Evolutionary conservation across 768 basidiomycete genomes (phyloP), one percentile per base, ranked within the genome.

Genomic region (Rhizopogon vinicolor): DNA sequence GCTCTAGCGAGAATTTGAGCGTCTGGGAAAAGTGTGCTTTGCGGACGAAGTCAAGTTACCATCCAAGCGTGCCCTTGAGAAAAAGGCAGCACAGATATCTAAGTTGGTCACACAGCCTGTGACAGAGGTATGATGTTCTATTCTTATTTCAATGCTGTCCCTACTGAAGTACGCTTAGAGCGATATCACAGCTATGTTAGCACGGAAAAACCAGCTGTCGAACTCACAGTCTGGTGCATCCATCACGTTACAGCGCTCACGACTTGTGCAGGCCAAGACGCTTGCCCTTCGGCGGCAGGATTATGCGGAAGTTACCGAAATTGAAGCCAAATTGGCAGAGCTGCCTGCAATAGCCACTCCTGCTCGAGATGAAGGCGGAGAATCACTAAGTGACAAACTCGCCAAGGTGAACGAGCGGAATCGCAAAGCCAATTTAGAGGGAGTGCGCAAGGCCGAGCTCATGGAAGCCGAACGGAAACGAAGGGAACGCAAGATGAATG

Each of bases 341-440:
- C 72, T 89, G 16, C 67, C 67, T 9, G 54, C 44, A 13, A 45
- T 58, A n/a, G 62, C 62, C 41, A 44, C 7, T n/a, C 18, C 41
- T 9, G 60, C 51, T 43, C 56, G 46, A 63, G 62, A 63, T 43
- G 68, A 66, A 46, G 66, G 67, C 3, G 66, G 65, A 18, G 68
- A 67, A 57, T 70, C 70, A 6, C 64, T 68, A 6, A 68, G 64
- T 9, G 63, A 90, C 59, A 71, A 82, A 64, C 77, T 96, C 25
- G 83, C 89, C 14, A 83, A 75, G 65, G 85, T 98, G 52, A 98
- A 96, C 66, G 92, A 94, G 72, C 83, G 93, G 54, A 98, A 98
- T 68, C 81, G 90, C 54, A 87, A 82, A 66, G 86, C 87, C 31
- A 96, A 96, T 55, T 59, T 84, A 60, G 96, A 95, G 63, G 82